Percentiles rank a stretch among this genome's conserved stretches.
These are phyloP conservation scores for Lecanoromycetidae sp. DNA, from an alignment of 2,329 filamentous ascomycete species.

Conservation along the genomic window DNA sequence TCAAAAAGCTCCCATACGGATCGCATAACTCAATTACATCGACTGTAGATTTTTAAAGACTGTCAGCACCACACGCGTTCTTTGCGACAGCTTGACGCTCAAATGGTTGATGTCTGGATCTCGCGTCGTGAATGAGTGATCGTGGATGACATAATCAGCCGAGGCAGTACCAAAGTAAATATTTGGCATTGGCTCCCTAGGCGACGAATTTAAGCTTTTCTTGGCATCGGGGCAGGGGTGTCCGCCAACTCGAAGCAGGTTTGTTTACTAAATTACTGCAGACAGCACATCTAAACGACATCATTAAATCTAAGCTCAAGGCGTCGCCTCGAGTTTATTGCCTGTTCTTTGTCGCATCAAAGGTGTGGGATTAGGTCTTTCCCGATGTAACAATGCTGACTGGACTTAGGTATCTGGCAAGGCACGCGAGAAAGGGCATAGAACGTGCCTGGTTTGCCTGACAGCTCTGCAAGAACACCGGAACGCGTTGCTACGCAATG, in stretches of 20 bases:
- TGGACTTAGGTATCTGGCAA: too few species aligned
- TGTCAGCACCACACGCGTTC: not conserved
- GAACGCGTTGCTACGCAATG: conserved; percentile 17
- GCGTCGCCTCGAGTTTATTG: not conserved
- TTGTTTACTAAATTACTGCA: conserved; percentile 1
- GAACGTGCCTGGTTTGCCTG: not conserved
- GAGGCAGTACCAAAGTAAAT: too few species aligned
- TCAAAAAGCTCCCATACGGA: not conserved
- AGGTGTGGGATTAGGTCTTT: not conserved
- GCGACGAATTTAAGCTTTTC: too few species aligned
- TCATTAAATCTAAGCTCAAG: conserved; percentile 4
- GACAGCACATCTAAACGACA: conserved; percentile 2
- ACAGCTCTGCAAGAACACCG: not conserved
- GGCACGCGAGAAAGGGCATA: too few species aligned
- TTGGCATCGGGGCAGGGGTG: too few species aligned
- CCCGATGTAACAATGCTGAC: not conserved
- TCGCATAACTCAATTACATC: not conserved
- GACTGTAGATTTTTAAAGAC: not conserved
- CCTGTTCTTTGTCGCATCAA: not conserved
- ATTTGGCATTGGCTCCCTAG: too few species aligned
- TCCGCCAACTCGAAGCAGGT: conserved; percentile 3
- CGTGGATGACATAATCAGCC: too few species aligned
- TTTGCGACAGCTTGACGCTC: not conserved
- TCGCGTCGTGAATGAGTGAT: too few species aligned
- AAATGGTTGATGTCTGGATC: too few species aligned